Conservation (phyloP, 352 stramenopile genomes). For the Globisporangium mamillatum region DNA sequence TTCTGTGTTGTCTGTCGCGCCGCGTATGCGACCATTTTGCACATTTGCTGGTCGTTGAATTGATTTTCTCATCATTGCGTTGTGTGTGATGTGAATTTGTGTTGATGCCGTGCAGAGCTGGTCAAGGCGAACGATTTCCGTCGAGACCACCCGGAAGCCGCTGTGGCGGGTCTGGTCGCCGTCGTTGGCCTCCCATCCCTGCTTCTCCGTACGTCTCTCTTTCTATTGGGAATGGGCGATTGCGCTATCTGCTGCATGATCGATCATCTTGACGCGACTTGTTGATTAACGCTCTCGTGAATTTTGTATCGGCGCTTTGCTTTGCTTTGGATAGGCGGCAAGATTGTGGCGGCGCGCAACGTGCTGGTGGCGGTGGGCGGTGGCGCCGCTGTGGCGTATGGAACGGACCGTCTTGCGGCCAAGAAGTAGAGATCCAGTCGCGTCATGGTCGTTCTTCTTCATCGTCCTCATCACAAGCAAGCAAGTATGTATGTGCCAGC, state of each 20-base stretch:
- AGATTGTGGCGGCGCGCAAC: conserved; percentile 58
- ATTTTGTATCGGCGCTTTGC: background rate
- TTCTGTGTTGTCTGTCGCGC: background rate
- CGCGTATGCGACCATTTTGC: background rate
- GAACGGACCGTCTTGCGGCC: conserved; percentile 37
- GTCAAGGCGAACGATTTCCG: conserved; percentile 76
- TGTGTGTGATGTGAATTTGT: background rate
- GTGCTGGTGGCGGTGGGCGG: conserved; percentile 58
- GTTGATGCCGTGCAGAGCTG: conserved; percentile 37
- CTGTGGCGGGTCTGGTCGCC: conserved; percentile 47
- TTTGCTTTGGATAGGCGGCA: conserved; percentile 40
- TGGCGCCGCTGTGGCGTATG: conserved; percentile 54
- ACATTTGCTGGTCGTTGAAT: background rate
- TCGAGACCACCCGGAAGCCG: conserved; percentile 62
- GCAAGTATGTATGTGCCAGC: conserved; percentile 7
- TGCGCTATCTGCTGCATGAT: background rate
- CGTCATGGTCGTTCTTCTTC: background rate
- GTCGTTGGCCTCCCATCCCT: conserved; percentile 65
- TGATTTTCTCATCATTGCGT: background rate
- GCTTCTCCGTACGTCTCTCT: conserved; percentile 52
- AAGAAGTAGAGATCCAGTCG: conserved; percentile 17
- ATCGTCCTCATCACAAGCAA: background rate
- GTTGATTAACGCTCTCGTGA: conserved; percentile 2
- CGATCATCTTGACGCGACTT: background rate
- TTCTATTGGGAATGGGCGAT: background rate